A percentile compares a stretch with the other conserved stretches of the same genome.
These are phyloP conservation scores for Penicillium occitanis DNA, from an alignment of 2,329 filamentous ascomycete genomes.

Conservation along the genomic window DNA sequence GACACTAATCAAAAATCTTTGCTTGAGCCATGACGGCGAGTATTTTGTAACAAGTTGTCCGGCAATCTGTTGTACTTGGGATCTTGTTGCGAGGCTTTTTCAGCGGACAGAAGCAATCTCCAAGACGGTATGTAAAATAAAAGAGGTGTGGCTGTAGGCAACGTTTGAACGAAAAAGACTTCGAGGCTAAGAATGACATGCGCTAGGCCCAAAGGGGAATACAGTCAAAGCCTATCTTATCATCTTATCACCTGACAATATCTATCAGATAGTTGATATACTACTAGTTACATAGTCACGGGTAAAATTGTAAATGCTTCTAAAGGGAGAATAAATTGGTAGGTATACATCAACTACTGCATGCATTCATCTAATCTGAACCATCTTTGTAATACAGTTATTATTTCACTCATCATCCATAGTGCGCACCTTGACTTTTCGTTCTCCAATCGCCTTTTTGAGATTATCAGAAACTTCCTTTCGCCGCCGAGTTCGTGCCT, in stretches of 20 bases:
- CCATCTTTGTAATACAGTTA: constrained; percentile 9
- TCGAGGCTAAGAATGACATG: background rate
- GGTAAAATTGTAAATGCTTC: too few species aligned
- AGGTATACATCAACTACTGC: background rate
- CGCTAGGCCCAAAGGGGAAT: background rate
- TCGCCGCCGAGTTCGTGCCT: constrained; percentile 36
- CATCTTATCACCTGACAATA: background rate
- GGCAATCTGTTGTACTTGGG: too few species aligned
- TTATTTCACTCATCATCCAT: constrained; percentile 27
- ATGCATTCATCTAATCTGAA: constrained; percentile 5
- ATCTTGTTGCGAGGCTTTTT: background rate
- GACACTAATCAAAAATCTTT: background rate
- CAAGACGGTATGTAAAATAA: background rate
- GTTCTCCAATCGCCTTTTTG: constrained; percentile 27
- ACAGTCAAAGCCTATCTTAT: background rate
- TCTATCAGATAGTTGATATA: too few species aligned
- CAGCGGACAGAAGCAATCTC: background rate
- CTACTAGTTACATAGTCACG: too few species aligned
- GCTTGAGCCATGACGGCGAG: background rate
- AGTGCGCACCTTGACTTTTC: constrained; percentile 26
- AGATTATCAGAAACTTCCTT: constrained; percentile 31
- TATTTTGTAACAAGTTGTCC: background rate
- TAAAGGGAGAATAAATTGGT: background rate
- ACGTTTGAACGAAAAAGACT: background rate
- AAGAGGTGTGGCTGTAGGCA: background rate